Conservation (phyloP, 768 basidiomycete species). For the Lentinula aciculospora region DNA sequence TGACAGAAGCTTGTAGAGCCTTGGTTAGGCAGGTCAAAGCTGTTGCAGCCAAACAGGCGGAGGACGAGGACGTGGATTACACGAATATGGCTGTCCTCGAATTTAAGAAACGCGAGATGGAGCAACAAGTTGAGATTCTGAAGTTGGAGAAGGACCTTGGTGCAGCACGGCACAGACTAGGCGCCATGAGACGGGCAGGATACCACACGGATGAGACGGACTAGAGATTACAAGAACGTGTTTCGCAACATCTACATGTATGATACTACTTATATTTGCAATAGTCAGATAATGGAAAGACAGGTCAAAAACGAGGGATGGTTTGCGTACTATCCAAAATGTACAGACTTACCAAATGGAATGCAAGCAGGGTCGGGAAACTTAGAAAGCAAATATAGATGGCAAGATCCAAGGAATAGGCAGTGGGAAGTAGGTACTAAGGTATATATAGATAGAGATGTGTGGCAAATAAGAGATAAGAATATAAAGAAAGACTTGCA, state of each 20-base stretch:
- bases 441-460: conserved; percentile 1
- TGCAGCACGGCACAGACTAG: conserved; percentile 75
- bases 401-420: background rate
- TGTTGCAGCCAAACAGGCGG: conserved; percentile 76
- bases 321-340: conserved; percentile 8
- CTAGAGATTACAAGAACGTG: conserved; percentile 10
- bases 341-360: conserved; percentile 4
- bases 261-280: conserved; percentile 8
- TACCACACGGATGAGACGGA: conserved; percentile 80
- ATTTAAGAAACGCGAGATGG: conserved; percentile 98
- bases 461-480: conserved; percentile 3
- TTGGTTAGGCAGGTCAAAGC: conserved; percentile 96
- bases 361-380: conserved; percentile 5
- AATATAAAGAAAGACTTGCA: background rate
- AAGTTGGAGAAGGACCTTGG: conserved; percentile 94
- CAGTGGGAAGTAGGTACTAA: conserved; percentile 2
- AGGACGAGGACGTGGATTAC: conserved; percentile 82
- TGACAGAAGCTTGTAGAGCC: conserved; percentile 95
- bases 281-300: conserved; percentile 7
- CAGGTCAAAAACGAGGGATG: conserved; percentile 13
- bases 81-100: conserved; percentile 90
- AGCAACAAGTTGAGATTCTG: conserved; percentile 98
- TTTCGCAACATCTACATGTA: conserved; percentile 11
- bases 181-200: conserved; percentile 83
- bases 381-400: conserved; percentile 6